Percentiles rank a stretch among this genome's conserved stretches.
These are phyloP conservation scores for Tricholoma flavovirens DNA, from an alignment of 768 basidiomycete species.

Conservation along the genomic window DNA sequence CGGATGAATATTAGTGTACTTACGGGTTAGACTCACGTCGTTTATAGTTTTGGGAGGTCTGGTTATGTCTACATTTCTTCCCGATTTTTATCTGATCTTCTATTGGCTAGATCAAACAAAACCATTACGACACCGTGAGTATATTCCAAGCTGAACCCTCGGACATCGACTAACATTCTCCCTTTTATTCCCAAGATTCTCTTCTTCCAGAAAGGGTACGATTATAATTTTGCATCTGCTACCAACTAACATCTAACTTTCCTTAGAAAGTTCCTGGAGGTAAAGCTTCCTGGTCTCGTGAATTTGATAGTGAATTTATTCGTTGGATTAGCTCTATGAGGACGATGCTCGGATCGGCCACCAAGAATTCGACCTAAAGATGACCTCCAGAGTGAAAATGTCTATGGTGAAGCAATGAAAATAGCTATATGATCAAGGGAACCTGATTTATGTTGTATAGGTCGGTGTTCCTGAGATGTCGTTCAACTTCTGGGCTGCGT, in stretches of 20 bases:
- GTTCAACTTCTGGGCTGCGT: conserved; percentile 93
- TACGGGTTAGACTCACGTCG: conserved; percentile 2
- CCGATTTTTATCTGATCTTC: neutral
- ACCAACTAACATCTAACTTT: conserved; percentile 1
- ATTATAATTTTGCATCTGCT: neutral
- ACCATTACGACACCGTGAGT: conserved; percentile 88
- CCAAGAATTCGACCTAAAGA: conserved; percentile 90
- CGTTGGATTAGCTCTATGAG: conserved; percentile 67
- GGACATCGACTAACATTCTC: neutral
- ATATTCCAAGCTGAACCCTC: conserved; percentile 10
- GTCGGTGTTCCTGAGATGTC: conserved; percentile 93
- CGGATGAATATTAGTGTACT: neutral
- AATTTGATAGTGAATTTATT: neutral
- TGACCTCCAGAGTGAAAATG: conserved; percentile 94
- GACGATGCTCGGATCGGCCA: conserved; percentile 93
- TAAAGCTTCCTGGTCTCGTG: conserved; percentile 18
- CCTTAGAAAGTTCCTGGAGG: conserved; percentile 74
- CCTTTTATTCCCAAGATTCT: conserved; percentile 47
- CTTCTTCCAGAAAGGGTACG: conserved; percentile 97
- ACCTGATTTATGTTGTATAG: conserved; percentile 28
- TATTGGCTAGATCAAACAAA: conserved; percentile 77
- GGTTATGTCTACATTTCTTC: neutral
- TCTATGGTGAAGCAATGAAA: conserved; percentile 68
- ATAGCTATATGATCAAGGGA: neutral
- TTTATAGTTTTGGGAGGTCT: conserved; percentile 68